phyloP scores from a whole-genome alignment of 2,329 filamentous ascomycete species.

The Aspergillus floridensis region DNA sequence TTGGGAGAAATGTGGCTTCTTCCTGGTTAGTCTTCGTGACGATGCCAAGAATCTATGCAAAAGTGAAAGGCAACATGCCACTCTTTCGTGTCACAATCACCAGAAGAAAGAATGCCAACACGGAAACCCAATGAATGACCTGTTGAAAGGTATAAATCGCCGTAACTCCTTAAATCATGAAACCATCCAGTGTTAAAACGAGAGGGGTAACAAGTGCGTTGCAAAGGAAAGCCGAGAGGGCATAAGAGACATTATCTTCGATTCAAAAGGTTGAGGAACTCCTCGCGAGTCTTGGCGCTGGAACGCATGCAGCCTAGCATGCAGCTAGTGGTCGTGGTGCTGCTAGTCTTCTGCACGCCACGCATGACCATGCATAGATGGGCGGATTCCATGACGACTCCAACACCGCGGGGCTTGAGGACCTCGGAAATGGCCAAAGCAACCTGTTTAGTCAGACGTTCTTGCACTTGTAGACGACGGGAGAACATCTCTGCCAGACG shows the following conservation, averaged over 20 bases:
- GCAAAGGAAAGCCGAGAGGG: conserved; percentile 11
- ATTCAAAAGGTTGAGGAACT: conserved; percentile 83
- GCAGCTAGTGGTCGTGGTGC: conserved; percentile 90
- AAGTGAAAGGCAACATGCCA: conserved; percentile 16
- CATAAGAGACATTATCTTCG: conserved; percentile 35
- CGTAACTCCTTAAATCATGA: conserved; percentile 36
- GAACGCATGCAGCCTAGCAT: conserved; percentile 95
- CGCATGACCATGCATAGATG: conserved; percentile 99
- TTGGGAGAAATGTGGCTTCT: not conserved
- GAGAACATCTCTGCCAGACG: conserved; percentile 97
- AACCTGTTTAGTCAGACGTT: conserved; percentile 92
- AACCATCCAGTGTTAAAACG: conserved; percentile 25
- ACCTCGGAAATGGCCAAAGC: conserved; percentile 91
- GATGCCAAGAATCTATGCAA: not conserved
- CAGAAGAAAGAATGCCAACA: conserved; percentile 21
- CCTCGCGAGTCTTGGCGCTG: conserved; percentile 89
- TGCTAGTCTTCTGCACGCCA: conserved; percentile 88
- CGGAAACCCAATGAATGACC: conserved; percentile 29
- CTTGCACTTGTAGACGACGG: conserved; percentile 89
- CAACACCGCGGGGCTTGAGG: conserved; percentile 88
- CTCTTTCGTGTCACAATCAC: not conserved
- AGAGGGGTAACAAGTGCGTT: conserved; percentile 18
- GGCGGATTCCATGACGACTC: conserved; percentile 94
- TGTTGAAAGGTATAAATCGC: conserved; percentile 42
- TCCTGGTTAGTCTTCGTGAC: not conserved